These are phyloP conservation scores for Echeveria elegans DNA, from an alignment of 164 flowering plant genomes.

Conservation along the genomic window DNA sequence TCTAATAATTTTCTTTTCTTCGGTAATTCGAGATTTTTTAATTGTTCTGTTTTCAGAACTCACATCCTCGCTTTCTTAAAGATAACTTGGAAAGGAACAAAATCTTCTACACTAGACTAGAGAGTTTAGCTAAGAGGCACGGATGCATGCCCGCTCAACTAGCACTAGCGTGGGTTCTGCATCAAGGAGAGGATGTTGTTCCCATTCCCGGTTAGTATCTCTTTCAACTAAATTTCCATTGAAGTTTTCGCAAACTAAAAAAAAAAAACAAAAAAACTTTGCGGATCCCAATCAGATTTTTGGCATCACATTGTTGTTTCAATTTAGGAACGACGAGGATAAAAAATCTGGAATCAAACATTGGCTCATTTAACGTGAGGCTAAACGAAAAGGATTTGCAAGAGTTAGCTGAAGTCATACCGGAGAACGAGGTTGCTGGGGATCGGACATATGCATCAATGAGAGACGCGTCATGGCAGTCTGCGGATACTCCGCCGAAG, in stretches of 20 bases:
- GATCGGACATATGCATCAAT: slow-evolving; percentile 1
- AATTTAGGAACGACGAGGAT: slow-evolving; percentile 28
- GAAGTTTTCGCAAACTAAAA: too few relatives aligned
- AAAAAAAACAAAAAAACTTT: neutral
- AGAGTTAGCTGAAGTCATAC: slow-evolving; percentile 29
- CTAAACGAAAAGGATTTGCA: slow-evolving; percentile 24
- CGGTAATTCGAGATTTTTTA: neutral
- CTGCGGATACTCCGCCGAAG: slow-evolving; percentile 22
- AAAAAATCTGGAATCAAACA: slow-evolving; percentile 19
- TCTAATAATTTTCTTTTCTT: neutral
- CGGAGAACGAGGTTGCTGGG: slow-evolving; percentile 26
- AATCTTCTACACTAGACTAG: slow-evolving; percentile 13
- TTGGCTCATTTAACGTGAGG: slow-evolving; percentile 20
- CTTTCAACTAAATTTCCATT: neutral
- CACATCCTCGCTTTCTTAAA: slow-evolving; percentile 22
- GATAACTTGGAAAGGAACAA: slow-evolving; percentile 28
- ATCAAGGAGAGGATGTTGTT: slow-evolving; percentile 23
- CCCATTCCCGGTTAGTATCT: slow-evolving; percentile 24
- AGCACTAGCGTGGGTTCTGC: slow-evolving; percentile 30
- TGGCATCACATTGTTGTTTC: neutral
- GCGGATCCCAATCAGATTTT: neutral
- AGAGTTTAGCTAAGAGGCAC: slow-evolving; percentile 21
- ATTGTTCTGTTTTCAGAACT: slow-evolving; percentile 10
- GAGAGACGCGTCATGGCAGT: slow-evolving; percentile 13
- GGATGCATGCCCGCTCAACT: slow-evolving; percentile 25